Evolutionary conservation across 352 stramenopile genomes (phyloP), one percentile per base, ranked within the genome.

Genomic region (Phytophthora nicotianae): DNA sequence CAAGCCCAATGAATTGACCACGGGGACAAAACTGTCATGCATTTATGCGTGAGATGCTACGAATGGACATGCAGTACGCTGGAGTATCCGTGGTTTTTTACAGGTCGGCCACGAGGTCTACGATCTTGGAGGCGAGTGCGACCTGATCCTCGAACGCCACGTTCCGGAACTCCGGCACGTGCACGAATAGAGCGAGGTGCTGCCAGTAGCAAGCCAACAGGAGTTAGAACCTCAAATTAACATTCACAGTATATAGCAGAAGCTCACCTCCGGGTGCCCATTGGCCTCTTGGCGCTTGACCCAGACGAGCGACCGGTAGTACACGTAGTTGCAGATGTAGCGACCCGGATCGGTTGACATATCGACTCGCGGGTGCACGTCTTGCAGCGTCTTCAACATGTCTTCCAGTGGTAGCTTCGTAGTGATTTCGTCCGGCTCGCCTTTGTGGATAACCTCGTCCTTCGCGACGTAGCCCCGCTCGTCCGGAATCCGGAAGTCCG

Each of bases 291-390:
- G 74, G 19, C 65, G 47, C 33, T 89, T 82, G 58, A 72, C 62
- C 81, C 83, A 91, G 33, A 81, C 62, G 13, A 95, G 79, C 66
- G 84, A 93, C 27, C 78, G 64, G 62, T 82, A 95, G 76, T 91
- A 95, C 14, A 92, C 85, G 59, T 77, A 93, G 69, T 95, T 95
- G 72, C 86, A 95, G 55, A 95, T 91, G 72, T 92, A 95, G 20
- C 86, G 73, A 5, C 86, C 86, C 1, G 84, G 84, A 58, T 95
- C 81, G 10, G 58, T 89, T 13, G 86, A 95, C 43, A 95, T 73
- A 5, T 26, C 52, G 8, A 84, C 58, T 14, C 65, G 65, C 29
- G 73, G 50, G 24, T 77, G 68, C 17, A 78, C 43, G 2, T 47
- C 40, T 46, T 73, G 62, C 55, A 90, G 54, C 21, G 46, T 63